A percentile compares a stretch with the other conserved stretches of the same genome.
Conservation (phyloP, 2,329 filamentous ascomycete genomes). For the Pyricularia sp. region DNA sequence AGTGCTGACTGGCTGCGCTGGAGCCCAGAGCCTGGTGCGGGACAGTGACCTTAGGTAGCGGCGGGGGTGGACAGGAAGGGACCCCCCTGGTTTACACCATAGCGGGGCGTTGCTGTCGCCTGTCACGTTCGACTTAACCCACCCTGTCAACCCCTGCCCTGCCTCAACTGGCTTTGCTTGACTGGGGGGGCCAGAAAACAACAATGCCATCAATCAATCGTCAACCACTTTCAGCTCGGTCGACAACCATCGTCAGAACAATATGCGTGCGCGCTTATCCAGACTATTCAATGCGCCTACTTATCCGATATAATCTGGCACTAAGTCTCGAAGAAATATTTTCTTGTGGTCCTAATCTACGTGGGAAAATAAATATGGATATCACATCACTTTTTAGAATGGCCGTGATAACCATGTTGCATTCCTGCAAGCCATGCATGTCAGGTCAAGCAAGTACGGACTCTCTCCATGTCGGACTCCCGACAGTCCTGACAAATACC, state of each 20-base stretch:
- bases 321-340: not conserved
- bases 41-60: not conserved
- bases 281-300: too few relatives aligned
- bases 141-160: not conserved
- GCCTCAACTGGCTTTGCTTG: not conserved
- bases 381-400: not conserved
- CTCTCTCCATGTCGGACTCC: slow-evolving; percentile 4
- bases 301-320: not conserved
- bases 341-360: not conserved
- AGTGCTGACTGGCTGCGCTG: not conserved
- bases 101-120: too few relatives aligned
- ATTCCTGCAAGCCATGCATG: not conserved
- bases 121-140: not conserved
- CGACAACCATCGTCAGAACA: not conserved
- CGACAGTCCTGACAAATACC: not conserved
- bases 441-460: not conserved
- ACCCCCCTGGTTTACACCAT: too few relatives aligned
- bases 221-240: not conserved
- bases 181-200: not conserved
- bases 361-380: not conserved
- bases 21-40: not conserved
- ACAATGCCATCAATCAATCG: not conserved
- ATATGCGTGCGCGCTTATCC: too few relatives aligned
- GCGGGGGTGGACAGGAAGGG: too few relatives aligned
- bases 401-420: not conserved